Conservation (phyloP, 108 stramenopile species). For the Hondaea fermentalgiana region DNA sequence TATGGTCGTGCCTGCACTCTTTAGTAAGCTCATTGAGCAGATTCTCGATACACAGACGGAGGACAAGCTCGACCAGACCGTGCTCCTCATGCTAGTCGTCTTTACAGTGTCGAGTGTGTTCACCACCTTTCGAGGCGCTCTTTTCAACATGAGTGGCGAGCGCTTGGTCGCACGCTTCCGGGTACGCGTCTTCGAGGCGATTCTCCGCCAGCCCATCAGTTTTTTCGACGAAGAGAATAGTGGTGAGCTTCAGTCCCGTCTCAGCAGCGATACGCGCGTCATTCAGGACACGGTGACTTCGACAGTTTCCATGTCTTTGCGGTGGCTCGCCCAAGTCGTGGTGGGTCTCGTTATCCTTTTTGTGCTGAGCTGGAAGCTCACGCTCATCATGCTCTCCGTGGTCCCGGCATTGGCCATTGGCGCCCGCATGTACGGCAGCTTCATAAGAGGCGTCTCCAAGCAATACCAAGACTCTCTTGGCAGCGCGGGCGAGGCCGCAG, state of each 20-base stretch:
- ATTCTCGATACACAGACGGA: neutral
- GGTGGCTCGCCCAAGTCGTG: constrained; percentile 41
- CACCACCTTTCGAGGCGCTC: neutral
- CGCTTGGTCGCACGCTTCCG: constrained; percentile 64
- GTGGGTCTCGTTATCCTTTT: constrained; percentile 58
- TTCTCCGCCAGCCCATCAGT: constrained; percentile 66
- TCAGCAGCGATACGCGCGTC: constrained; percentile 57
- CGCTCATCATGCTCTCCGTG: constrained; percentile 52
- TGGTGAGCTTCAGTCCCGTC: constrained; percentile 65
- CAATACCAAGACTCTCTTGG: constrained; percentile 62
- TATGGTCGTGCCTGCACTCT: neutral
- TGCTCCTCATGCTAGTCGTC: neutral
- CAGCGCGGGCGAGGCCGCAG: constrained; percentile 53
- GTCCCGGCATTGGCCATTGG: constrained; percentile 46
- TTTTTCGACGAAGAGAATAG: constrained; percentile 67
- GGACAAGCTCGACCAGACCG: neutral
- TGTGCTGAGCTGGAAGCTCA: constrained; percentile 50
- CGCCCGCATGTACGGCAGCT: constrained; percentile 46
- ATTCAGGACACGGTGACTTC: constrained; percentile 53
- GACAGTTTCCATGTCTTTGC: constrained; percentile 49
- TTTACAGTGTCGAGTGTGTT: neutral
- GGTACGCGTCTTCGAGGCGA: constrained; percentile 39
- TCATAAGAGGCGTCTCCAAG: constrained; percentile 49
- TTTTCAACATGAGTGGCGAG: constrained; percentile 43
- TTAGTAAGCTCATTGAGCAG: neutral